Conservation (phyloP, 495 filamentous ascomycete genomes). For the Pyronema omphalodes region DNA sequence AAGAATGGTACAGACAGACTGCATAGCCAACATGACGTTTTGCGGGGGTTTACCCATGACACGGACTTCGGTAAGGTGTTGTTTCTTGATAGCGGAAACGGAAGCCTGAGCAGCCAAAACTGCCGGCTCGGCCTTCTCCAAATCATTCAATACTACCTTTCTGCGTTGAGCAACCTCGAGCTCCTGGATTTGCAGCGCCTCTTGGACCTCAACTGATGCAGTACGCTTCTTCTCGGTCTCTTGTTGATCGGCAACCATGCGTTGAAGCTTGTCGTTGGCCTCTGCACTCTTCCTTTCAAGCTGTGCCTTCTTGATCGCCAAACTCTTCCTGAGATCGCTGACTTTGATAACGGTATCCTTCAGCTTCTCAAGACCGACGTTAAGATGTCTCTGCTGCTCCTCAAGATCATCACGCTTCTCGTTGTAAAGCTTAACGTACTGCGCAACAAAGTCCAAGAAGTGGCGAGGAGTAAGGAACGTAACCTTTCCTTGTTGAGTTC, state of each 20-base stretch:
- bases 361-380: conserved; percentile 95
- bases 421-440: conserved; percentile 92
- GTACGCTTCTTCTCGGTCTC: conserved; percentile 86
- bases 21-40: conserved; percentile 78
- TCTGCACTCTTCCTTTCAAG: conserved; percentile 85
- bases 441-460: conserved; percentile 94
- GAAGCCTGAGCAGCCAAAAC: conserved; percentile 83
- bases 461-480: conserved; percentile 92
- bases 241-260: conserved; percentile 90
- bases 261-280: conserved; percentile 89
- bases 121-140: conserved; percentile 82
- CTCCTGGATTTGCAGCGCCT: conserved; percentile 73
- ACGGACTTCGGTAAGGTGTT: conserved; percentile 91
- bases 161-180: conserved; percentile 64
- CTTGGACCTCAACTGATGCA: conserved; percentile 73
- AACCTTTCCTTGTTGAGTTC: conserved; percentile 73
- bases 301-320: conserved; percentile 84
- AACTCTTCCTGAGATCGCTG: conserved; percentile 66
- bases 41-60: conserved; percentile 85
- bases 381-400: conserved; percentile 93
- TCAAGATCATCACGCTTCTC: conserved; percentile 97
- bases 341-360: conserved; percentile 97
- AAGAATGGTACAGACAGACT: conserved; percentile 84
- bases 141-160: conserved; percentile 70
- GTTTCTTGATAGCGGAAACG: conserved; percentile 92